A percentile compares a stretch with the other conserved stretches of the same genome.
These are phyloP conservation scores for Peniophora sp. DNA, from an alignment of 1,284 basidiomycete genomes.

Conservation along the genomic window DNA sequence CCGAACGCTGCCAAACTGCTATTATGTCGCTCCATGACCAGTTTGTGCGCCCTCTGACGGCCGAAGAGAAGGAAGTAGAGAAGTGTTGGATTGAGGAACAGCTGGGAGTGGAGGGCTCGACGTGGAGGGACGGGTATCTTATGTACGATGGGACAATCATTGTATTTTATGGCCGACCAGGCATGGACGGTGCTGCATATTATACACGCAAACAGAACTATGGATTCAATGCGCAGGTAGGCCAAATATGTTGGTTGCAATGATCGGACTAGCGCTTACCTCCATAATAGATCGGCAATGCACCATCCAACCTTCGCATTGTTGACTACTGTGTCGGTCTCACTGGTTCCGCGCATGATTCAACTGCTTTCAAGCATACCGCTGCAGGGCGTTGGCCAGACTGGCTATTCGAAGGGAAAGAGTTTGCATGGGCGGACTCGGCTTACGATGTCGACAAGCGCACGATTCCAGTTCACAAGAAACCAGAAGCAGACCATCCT, in stretches of 20 bases:
- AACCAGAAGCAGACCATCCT: conserved; percentile 20
- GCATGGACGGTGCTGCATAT: conserved; percentile 24
- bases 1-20: conserved; percentile 21
- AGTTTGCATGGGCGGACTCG: conserved; percentile 33
- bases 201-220: conserved; percentile 25
- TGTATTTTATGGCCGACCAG: conserved; percentile 21
- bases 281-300: conserved; percentile 23
- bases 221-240: conserved; percentile 27
- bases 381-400: conserved; percentile 19
- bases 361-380: conserved; percentile 24
- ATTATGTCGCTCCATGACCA: conserved; percentile 22
- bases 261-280: conserved; percentile 2
- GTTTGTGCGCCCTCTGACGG: conserved; percentile 21
- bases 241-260: conserved; percentile 1
- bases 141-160: conserved; percentile 31
- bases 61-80: conserved; percentile 26
- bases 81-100: conserved; percentile 27
- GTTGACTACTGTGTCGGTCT: conserved; percentile 25
- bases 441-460: conserved; percentile 23
- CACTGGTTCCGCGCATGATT: conserved; percentile 24
- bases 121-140: conserved; percentile 25
- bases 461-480: conserved; percentile 25
- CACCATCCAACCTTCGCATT: conserved; percentile 24
- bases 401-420: conserved; percentile 23
- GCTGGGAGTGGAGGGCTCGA: conserved; percentile 18